phyloP scores from a whole-genome alignment of 345 rosid genomes.

The Eucalyptus polyanthemos region DNA sequence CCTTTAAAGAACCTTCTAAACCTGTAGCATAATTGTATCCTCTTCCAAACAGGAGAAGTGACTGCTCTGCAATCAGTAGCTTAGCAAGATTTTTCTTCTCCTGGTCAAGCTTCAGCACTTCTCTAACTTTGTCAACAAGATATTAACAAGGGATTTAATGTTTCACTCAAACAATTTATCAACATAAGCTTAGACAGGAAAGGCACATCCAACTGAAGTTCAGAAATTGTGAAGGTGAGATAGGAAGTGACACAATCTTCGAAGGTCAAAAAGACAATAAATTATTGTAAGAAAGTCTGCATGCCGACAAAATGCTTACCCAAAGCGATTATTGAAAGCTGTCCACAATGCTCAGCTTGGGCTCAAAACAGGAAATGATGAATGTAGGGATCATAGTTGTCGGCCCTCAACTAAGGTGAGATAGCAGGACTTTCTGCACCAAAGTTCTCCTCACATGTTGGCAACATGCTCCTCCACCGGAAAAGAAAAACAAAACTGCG shows the following conservation, averaged over 20 bases:
- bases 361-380: too few species aligned
- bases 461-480: not conserved
- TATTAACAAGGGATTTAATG: not conserved
- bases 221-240: not conserved
- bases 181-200: not conserved
- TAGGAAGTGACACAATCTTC: slow-evolving; percentile 25
- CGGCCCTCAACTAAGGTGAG: not conserved
- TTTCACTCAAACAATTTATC: not conserved
- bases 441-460: not conserved
- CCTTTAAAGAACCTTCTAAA: slow-evolving; percentile 86
- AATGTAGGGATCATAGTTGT: not conserved
- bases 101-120: slow-evolving; percentile 77
- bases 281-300: slow-evolving; percentile 10
- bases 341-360: too few species aligned
- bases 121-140: slow-evolving; percentile 58
- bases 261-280: slow-evolving; percentile 74
- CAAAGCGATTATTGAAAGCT: slow-evolving; percentile 56
- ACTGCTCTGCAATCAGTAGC: slow-evolving; percentile 68
- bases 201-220: not conserved
- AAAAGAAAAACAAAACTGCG: not conserved
- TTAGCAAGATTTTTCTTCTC: slow-evolving; percentile 83
- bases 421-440: not conserved
- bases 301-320: slow-evolving; percentile 25
- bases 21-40: slow-evolving; percentile 97
- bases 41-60: slow-evolving; percentile 88